Evolutionary conservation across 208 protist genomes (phyloP).

Genomic region (Crithidia bombi): DNA sequence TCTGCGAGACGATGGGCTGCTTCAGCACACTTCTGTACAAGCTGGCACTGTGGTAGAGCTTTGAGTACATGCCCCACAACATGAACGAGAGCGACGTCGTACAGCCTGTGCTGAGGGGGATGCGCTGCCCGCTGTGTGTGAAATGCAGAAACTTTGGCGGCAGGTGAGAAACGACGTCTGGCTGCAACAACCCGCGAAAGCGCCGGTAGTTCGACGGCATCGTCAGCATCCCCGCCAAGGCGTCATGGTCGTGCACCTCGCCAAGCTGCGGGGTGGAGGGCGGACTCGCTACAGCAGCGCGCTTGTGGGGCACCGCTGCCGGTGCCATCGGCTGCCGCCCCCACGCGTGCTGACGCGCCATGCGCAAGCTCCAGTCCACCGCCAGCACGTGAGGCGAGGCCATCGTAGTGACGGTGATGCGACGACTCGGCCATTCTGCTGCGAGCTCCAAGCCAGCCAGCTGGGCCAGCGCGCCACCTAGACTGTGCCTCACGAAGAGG

Average conservation of each 20-base stretch:
- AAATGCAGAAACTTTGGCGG: slow-evolving; percentile 53
- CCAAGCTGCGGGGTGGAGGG: neutral
- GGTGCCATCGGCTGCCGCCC: too few species aligned
- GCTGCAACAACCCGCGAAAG: slow-evolving; percentile 60
- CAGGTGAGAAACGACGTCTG: slow-evolving; percentile 58
- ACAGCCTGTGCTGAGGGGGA: slow-evolving; percentile 69
- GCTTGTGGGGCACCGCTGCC: neutral
- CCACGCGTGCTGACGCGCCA: slow-evolving; percentile 1
- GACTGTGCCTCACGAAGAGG: slow-evolving; percentile 66
- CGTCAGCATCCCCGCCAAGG: slow-evolving; percentile 26
- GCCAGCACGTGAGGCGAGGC: slow-evolving; percentile 67
- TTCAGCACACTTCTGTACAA: slow-evolving; percentile 57
- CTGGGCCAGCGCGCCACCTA: slow-evolving; percentile 65
- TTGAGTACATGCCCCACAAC: slow-evolving; percentile 60
- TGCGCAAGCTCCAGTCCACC: slow-evolving; percentile 17
- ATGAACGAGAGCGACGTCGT: slow-evolving; percentile 48
- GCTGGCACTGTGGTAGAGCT: slow-evolving; percentile 63
- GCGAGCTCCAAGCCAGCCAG: slow-evolving; percentile 62
- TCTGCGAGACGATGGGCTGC: slow-evolving; percentile 54
- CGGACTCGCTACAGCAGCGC: neutral
- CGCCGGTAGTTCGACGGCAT: slow-evolving; percentile 59
- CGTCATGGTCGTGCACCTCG: slow-evolving; percentile 26
- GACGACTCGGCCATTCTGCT: slow-evolving; percentile 44
- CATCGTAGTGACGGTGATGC: slow-evolving; percentile 68
- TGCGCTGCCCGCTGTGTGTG: slow-evolving; percentile 55